These are phyloP conservation scores for Cyclotella choctawhatcheeana DNA, from an alignment of 108 stramenopile species.

Conservation along the genomic window DNA sequence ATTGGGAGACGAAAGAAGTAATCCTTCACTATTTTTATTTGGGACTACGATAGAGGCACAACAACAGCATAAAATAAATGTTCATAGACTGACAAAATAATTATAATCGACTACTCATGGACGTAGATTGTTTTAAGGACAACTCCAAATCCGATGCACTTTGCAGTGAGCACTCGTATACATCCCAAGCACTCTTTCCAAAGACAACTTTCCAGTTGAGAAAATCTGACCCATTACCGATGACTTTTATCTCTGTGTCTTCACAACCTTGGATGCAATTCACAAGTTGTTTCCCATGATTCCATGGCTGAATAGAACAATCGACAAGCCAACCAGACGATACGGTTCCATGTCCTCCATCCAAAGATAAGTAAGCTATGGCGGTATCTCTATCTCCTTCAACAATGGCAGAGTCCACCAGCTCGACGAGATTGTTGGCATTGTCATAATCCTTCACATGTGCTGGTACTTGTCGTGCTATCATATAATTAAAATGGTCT, in stretches of 20 bases:
- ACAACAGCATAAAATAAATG: too few species aligned
- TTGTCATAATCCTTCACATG: conserved; percentile 30
- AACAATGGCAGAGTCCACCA: conserved; percentile 73
- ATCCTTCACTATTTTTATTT: too few species aligned
- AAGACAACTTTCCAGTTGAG: conserved; percentile 31
- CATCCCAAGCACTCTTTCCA: conserved; percentile 54
- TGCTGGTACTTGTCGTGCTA: conserved; percentile 42
- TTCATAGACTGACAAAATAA: too few species aligned
- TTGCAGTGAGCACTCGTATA: conserved; percentile 53
- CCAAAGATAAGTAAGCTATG: conserved; percentile 58
- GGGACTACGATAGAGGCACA: too few species aligned
- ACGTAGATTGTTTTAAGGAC: neutral
- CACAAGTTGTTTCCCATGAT: conserved; percentile 56
- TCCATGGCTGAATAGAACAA: conserved; percentile 76
- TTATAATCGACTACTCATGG: too few species aligned
- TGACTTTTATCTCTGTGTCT: conserved; percentile 13
- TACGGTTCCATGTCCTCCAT: conserved; percentile 77
- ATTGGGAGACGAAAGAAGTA: too few species aligned
- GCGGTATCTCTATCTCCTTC: conserved; percentile 68
- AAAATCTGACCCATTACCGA: conserved; percentile 31
- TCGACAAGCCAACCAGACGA: conserved; percentile 80
- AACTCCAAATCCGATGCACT: conserved; percentile 25
- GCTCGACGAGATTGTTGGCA: conserved; percentile 49
- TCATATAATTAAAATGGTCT: conserved; percentile 84
- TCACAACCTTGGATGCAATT: conserved; percentile 12